Percentiles rank a stretch among this genome's conserved stretches.
phyloP scores from a whole-genome alignment of 2,329 filamentous ascomycete species.

The Epichloe coenophiala region DNA sequence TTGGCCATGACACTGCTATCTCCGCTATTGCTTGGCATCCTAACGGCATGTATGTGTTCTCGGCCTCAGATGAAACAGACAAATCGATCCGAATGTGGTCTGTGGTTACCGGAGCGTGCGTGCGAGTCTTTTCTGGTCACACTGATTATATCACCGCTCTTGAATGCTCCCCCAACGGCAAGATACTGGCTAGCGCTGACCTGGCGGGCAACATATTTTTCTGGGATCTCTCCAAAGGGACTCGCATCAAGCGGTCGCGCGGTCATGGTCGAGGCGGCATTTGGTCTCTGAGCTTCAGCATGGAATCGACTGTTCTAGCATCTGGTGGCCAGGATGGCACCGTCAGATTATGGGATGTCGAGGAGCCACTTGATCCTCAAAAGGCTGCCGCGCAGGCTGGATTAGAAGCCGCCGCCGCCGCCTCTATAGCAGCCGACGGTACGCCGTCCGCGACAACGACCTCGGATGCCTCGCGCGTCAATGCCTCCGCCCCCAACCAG shows the following conservation, averaged over 20 bases:
- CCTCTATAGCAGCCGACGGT: slow-evolving; percentile 31
- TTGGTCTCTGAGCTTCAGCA: slow-evolving; percentile 84
- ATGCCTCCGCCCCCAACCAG: slow-evolving; percentile 11
- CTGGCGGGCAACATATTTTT: slow-evolving; percentile 80
- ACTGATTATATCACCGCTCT: slow-evolving; percentile 75
- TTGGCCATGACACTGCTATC: slow-evolving; percentile 88
- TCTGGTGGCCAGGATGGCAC: slow-evolving; percentile 87
- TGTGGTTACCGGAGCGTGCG: slow-evolving; percentile 71
- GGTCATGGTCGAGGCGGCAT: slow-evolving; percentile 90
- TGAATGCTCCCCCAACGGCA: slow-evolving; percentile 72
- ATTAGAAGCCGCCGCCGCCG: slow-evolving; percentile 26
- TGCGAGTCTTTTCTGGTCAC: slow-evolving; percentile 87
- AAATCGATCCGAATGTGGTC: slow-evolving; percentile 97
- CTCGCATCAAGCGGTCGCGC: slow-evolving; percentile 79
- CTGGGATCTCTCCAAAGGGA: slow-evolving; percentile 84
- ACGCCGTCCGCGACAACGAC: slow-evolving; percentile 14
- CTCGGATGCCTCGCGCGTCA: slow-evolving; percentile 15
- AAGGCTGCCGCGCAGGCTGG: slow-evolving; percentile 36
- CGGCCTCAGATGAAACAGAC: slow-evolving; percentile 70
- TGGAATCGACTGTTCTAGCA: slow-evolving; percentile 79
- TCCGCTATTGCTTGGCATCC: slow-evolving; percentile 88
- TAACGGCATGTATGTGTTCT: slow-evolving; percentile 88
- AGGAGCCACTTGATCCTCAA: slow-evolving; percentile 52
- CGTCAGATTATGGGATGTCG: slow-evolving; percentile 87
- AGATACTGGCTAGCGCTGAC: slow-evolving; percentile 82